Conservation (phyloP, 2,329 filamentous ascomycete species). For the Cordyceps sp. region DNA sequence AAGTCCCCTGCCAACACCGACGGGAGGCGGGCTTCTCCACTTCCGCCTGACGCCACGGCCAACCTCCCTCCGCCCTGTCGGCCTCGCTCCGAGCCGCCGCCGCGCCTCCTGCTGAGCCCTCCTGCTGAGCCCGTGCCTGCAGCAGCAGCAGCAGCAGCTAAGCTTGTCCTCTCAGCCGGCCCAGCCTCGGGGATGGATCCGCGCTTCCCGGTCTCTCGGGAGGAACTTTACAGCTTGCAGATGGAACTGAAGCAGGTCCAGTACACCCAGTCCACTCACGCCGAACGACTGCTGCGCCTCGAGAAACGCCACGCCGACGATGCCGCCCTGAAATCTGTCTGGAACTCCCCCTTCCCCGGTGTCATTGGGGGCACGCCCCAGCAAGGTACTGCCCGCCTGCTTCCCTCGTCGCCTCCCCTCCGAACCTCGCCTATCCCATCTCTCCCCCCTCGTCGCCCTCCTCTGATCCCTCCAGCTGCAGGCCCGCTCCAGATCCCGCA, state of each 20-base stretch:
- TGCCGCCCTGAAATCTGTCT: slow-evolving; percentile 64
- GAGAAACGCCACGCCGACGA: slow-evolving; percentile 54
- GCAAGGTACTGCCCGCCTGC: slow-evolving; percentile 45
- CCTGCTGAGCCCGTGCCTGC: background rate
- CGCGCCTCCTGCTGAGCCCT: background rate
- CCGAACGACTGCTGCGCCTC: slow-evolving; percentile 42
- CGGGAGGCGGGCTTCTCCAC: background rate
- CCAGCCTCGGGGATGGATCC: slow-evolving; percentile 40
- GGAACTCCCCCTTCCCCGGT: slow-evolving; percentile 87
- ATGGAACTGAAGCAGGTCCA: slow-evolving; percentile 57
- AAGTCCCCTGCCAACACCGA: background rate
- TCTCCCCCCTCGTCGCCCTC: too few species aligned
- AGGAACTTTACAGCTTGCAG: slow-evolving; percentile 52
- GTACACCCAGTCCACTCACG: slow-evolving; percentile 42
- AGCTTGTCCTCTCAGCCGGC: background rate
- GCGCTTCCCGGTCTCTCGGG: slow-evolving; percentile 40
- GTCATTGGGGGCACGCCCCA: slow-evolving; percentile 69
- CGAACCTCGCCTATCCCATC: too few species aligned
- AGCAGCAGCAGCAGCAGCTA: too few species aligned
- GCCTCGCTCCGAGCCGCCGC: background rate
- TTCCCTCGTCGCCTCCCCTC: background rate
- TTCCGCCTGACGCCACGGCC: background rate
- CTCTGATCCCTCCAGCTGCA: slow-evolving; percentile 17
- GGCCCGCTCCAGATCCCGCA: slow-evolving; percentile 65
- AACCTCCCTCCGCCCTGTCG: background rate